Percentiles rank a stretch among this genome's conserved stretches.
Evolutionary conservation across 106 monocot species (phyloP).

Genomic region (Cymbidium sinense): DNA sequence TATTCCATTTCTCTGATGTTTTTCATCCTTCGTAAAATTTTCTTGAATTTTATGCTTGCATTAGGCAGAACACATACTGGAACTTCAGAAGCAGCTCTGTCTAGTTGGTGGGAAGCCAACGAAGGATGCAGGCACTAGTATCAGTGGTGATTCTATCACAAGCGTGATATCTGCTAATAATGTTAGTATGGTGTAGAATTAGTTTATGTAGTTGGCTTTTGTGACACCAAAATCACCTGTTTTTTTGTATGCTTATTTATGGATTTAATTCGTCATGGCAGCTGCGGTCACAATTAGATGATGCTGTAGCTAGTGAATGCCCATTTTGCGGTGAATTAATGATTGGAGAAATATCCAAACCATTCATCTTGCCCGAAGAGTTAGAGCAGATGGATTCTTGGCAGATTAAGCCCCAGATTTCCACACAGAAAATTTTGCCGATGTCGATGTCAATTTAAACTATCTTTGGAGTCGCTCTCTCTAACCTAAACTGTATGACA

Average conservation of each 20-base stretch:
- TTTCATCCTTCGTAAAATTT: not conserved
- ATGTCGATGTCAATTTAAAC: conserved; percentile 40
- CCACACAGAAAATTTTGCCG: conserved; percentile 53
- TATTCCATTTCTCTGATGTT: not conserved
- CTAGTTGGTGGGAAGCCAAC: conserved; percentile 33
- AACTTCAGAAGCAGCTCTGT: conserved; percentile 79
- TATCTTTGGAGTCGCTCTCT: not conserved
- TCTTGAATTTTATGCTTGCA: not conserved
- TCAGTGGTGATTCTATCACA: conserved; percentile 40
- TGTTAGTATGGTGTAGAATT: conserved; percentile 21
- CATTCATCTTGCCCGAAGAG: conserved; percentile 66
- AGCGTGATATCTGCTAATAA: conserved; percentile 50
- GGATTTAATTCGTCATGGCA: conserved; percentile 20
- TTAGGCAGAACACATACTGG: conserved; percentile 81
- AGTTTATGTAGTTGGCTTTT: not conserved
- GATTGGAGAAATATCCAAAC: conserved; percentile 78
- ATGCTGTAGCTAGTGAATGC: conserved; percentile 90
- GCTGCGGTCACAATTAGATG: conserved; percentile 81
- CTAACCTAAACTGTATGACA: no score
- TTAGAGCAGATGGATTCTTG: conserved; percentile 61
- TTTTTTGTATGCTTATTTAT: not conserved
- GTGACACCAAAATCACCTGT: not conserved
- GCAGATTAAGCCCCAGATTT: conserved; percentile 60
- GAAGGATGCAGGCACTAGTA: conserved; percentile 23
- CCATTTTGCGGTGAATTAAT: conserved; percentile 97